Conservation (phyloP, 2,329 filamentous ascomycete genomes). For the Epichloe sylvatica region DNA sequence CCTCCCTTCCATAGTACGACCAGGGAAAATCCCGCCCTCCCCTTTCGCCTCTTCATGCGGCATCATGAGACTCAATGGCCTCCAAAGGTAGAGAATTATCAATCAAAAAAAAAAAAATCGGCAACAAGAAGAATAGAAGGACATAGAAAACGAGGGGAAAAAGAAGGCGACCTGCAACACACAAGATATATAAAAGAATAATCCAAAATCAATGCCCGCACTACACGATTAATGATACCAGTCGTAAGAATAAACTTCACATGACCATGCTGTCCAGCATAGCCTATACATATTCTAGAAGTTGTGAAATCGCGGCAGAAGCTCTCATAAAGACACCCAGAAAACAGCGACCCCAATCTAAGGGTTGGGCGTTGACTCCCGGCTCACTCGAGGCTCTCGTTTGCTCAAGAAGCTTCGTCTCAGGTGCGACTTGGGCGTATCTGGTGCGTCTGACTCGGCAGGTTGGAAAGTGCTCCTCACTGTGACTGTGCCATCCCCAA, state of each 20-base stretch:
- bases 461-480: conserved; percentile 59
- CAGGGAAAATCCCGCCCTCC: background rate
- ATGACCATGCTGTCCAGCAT: background rate
- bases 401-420: conserved; percentile 44
- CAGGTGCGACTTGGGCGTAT: conserved; percentile 33
- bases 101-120: background rate
- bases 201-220: background rate
- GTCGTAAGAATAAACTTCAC: conserved; percentile 1
- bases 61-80: background rate
- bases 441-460: conserved; percentile 30
- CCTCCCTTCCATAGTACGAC: background rate
- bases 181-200: background rate
- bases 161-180: background rate
- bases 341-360: conserved; percentile 11
- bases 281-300: background rate
- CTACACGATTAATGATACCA: background rate
- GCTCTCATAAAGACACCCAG: conserved; percentile 5
- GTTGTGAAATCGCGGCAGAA: background rate
- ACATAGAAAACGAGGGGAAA: background rate
- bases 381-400: conserved; percentile 28
- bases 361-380: conserved; percentile 30
- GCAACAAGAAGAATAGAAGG: background rate
- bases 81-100: background rate
- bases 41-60: background rate
- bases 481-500: conserved; percentile 58